These are phyloP conservation scores for Phialophora macrospora DNA, from an alignment of 2,329 filamentous ascomycete genomes.

Conservation along the genomic window DNA sequence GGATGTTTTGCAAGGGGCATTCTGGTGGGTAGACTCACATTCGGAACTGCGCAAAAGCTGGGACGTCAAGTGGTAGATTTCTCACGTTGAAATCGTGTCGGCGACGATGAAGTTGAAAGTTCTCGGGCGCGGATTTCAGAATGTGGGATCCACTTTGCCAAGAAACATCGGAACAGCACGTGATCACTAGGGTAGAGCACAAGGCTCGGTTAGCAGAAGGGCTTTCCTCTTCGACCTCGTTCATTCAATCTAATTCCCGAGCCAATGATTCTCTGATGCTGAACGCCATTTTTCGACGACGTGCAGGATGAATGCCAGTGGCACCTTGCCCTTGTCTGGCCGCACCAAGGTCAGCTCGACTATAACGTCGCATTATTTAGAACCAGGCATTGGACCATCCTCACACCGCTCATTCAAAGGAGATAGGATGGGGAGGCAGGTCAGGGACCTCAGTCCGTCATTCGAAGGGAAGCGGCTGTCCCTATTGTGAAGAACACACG, in stretches of 20 bases:
- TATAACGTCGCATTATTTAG: not conserved
- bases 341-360: not conserved
- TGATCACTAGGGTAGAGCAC: not conserved
- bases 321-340: not conserved
- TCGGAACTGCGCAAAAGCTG: not conserved
- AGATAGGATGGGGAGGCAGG: not conserved
- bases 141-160: conserved; percentile 22
- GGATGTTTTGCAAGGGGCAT: not conserved
- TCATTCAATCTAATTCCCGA: too few species aligned
- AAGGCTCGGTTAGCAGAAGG: not conserved
- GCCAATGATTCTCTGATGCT: too few species aligned
- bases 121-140: conserved; percentile 15
- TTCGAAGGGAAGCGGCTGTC: not conserved
- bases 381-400: not conserved
- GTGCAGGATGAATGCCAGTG: not conserved
- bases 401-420: not conserved
- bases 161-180: not conserved
- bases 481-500: not conserved
- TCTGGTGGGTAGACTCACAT: not conserved
- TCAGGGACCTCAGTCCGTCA: not conserved
- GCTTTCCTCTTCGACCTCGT: too few species aligned
- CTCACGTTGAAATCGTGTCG: conserved; percentile 9
- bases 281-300: not conserved
- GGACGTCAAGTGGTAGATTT: not conserved
- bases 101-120: conserved; percentile 12